Conservation (phyloP, 371 early-diverging fungal species). For the Mortierella sp. region DNA sequence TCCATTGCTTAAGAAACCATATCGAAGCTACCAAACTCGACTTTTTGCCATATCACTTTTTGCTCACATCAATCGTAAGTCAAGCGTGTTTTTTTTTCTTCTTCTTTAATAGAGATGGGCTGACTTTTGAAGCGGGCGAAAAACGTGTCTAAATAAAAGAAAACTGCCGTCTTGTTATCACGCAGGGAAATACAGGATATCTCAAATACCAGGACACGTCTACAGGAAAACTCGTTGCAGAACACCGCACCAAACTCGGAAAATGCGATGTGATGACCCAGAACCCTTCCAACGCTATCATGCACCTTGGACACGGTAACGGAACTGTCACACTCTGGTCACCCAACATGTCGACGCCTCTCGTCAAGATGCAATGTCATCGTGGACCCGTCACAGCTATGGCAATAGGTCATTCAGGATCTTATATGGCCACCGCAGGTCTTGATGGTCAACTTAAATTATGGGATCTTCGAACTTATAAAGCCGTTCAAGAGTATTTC, state of each 20-base stretch:
- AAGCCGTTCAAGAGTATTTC: constrained; percentile 83
- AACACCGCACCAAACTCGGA: constrained; percentile 85
- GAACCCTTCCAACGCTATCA: constrained; percentile 94
- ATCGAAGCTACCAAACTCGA: constrained; percentile 86
- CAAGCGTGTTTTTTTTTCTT: too few relatives aligned
- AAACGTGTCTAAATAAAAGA: neutral
- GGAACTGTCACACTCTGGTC: constrained; percentile 98
- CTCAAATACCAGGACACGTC: constrained; percentile 98
- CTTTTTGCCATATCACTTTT: constrained; percentile 97
- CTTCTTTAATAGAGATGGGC: too few relatives aligned
- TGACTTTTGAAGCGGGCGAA: too few relatives aligned
- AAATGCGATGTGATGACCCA: constrained; percentile 87
- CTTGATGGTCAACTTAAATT: constrained; percentile 92
- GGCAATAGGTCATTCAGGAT: constrained; percentile 90
- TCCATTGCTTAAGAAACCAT: constrained; percentile 93
- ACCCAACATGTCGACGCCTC: constrained; percentile 84
- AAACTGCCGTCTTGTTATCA: neutral
- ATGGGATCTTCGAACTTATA: constrained; percentile 97
- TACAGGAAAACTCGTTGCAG: constrained; percentile 91
- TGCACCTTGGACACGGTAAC: constrained; percentile 93
- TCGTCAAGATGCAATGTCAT: constrained; percentile 97
- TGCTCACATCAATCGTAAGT: constrained; percentile 87
- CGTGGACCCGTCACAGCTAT: constrained; percentile 87
- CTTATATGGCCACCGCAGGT: constrained; percentile 94
- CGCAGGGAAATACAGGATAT: constrained; percentile 82